A percentile compares a stretch with the other conserved stretches of the same genome.
Conservation (phyloP, 768 basidiomycete genomes). For the Pulveroboletus sp. region DNA sequence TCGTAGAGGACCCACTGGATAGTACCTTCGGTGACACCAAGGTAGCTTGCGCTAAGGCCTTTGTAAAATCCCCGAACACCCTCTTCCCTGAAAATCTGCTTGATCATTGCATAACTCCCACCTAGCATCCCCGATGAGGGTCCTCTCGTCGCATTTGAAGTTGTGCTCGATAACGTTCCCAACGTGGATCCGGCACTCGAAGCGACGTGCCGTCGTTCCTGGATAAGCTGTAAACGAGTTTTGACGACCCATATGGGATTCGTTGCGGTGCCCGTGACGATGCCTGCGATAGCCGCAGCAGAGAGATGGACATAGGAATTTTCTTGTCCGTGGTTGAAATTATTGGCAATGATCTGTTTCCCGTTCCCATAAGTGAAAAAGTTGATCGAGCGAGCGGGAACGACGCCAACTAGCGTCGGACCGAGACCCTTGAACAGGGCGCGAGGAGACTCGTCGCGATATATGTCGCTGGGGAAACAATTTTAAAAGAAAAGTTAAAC, state of each 20-base stretch:
- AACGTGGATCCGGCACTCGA: neutral
- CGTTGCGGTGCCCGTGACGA: constrained; percentile 83
- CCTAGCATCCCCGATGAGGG: constrained; percentile 35
- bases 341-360: constrained; percentile 81
- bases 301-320: constrained; percentile 81
- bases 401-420: constrained; percentile 88
- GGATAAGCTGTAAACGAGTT: constrained; percentile 81
- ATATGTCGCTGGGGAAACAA: constrained; percentile 61
- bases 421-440: constrained; percentile 95
- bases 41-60: constrained; percentile 89
- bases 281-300: constrained; percentile 82
- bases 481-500: neutral
- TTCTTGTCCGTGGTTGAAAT: constrained; percentile 72
- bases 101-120: constrained; percentile 58
- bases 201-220: constrained; percentile 22
- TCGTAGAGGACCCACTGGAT: constrained; percentile 99
- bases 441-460: constrained; percentile 77
- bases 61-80: constrained; percentile 90
- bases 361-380: constrained; percentile 98
- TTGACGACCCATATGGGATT: constrained; percentile 99
- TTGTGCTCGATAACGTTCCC: neutral
- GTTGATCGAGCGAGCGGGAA: constrained; percentile 95
- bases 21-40: constrained; percentile 93
- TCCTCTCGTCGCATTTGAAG: constrained; percentile 3
- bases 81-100: constrained; percentile 72